Base-by-base conservation (phyloP, 257 asterid genomes). In the Jasminum sambac region DNA sequence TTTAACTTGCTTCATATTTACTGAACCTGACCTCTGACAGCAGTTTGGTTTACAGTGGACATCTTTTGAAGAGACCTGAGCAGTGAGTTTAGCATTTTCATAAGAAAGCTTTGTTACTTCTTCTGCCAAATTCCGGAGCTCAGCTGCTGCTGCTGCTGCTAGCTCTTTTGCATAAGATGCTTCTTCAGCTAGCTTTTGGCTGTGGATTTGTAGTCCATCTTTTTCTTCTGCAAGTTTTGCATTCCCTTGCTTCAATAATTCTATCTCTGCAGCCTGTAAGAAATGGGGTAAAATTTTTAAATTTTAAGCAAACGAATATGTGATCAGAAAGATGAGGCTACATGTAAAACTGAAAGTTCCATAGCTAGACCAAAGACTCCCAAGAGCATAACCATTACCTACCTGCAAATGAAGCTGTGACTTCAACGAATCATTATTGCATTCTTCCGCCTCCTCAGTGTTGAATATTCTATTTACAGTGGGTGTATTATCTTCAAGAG, bases 141-240 rank as follows among this genome's bases (percentile, higher is more conserved):
- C 97, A 48, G 83, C 90, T 74, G 95, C 97, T 34, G 97, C 97
- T 11, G 91, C 95, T 21, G 90, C 82, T 8, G 97, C 97, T 21
- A 90, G 85, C 76, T 90, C 94, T 78, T 85, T 90, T 12, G 97
- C 97, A 66, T 90, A 88, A 17, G 83, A 81, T 73, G 94, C 89
- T 83, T 90, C 97, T 63, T 85, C 90, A 5, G 84, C 75, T 64
- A 88, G 86, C 72, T 90, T 79, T 79, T 76, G 82, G 76, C 78
- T 72, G 67, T 82, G 87, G 72, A 83, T 79, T 84, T 88, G 84
- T 60, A 90, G 79, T 16, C 85, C 88, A 46, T 83, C 90, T 73
- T 82, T 88, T 79, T 86, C 92, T 84, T 84, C 86, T 2, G 65
- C 61, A 59, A 86, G 82, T 76, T 82, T 82, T 63, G 71, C 71